Conservation (phyloP, 2,329 filamentous ascomycete genomes). For the Trichoderma simmonsii region DNA sequence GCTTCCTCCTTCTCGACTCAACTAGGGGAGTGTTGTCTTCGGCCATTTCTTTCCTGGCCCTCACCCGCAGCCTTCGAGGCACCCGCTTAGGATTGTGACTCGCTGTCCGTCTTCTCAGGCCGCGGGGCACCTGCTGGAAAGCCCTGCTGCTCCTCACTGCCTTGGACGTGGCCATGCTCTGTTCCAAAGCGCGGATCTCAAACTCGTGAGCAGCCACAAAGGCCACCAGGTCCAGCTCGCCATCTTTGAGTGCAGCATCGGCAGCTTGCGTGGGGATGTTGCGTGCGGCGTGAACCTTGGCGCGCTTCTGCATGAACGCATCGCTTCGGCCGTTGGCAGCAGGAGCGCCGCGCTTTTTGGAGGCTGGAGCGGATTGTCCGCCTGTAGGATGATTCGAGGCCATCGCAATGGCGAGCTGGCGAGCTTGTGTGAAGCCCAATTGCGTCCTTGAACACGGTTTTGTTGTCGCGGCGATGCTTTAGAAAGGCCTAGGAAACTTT, state of each 20-base stretch:
- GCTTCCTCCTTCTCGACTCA: conserved; percentile 60
- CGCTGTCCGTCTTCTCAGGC: conserved; percentile 80
- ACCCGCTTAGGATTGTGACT: conserved; percentile 94
- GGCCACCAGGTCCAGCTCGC: conserved; percentile 78
- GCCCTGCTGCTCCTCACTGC: conserved; percentile 62
- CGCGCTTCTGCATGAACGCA: conserved; percentile 40
- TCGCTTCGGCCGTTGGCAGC: conserved; percentile 27
- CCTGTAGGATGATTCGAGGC: conserved; percentile 26
- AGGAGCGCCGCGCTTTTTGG: conserved; percentile 28
- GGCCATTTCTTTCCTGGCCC: conserved; percentile 71
- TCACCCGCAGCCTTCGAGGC: conserved; percentile 68
- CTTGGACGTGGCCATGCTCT: conserved; percentile 75
- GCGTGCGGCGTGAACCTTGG: conserved; percentile 46
- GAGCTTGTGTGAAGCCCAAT: neutral
- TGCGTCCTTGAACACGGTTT: neutral
- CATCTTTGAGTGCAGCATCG: conserved; percentile 57
- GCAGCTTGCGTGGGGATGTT: conserved; percentile 50
- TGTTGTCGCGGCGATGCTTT: neutral
- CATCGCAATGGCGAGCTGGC: conserved; percentile 26
- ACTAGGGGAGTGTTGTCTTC: conserved; percentile 90
- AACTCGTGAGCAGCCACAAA: conserved; percentile 85
- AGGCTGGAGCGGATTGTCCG: conserved; percentile 27
- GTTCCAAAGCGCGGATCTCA: conserved; percentile 81
- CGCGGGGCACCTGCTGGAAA: conserved; percentile 86
- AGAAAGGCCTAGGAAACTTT: neutral